Evolutionary conservation across 495 filamentous ascomycete species (phyloP), one percentile per base, ranked within the genome.

Genomic region (Articulospora tetracladia): DNA sequence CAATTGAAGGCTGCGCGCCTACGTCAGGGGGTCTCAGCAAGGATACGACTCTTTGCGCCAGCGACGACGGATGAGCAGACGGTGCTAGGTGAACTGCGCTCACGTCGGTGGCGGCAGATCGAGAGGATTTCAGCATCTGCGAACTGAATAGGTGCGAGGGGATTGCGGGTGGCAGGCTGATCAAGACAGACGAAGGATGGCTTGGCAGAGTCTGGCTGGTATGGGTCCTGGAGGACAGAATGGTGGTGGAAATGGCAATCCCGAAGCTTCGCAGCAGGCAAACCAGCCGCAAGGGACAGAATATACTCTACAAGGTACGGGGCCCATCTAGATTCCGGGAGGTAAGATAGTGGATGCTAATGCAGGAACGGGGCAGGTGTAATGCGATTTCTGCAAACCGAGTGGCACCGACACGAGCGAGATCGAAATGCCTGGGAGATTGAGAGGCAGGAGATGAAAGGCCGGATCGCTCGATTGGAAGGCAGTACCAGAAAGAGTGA

Each of bases 341-440:
- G 6, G 30, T 12, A n/a, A 55, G 53, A 55, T 49, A 12, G 19
- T 30, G 12, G 7, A 8, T 26, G 7, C 22, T 51, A 19, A 26
- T 64, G 47, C 49, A 60, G 13, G 44, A 4, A 23, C 47, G 17
- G 44, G 47, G 34, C 65, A 98, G 93, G 94, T 69, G 94, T 99
- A 34, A 99, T 99, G 94, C 92, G 94, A 72, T 98, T 98, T 73
- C 86, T 99, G 32, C 95, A 98, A 77, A 93, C 93, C 34, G 94
- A 99, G 83, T 98, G 94, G 94, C 95, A 99, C 73, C 87, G 91
- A 63, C 93, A 98, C 69, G 94, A 99, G 73, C 90, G 94, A 75
- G 95, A 97, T 67, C 88, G 95, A 66, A 99, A 99, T 73, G 88
- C 91, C 22, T 99, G 94, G 94, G 94, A 98, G 69, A 98, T 98